Evolutionary conservation across 495 filamentous ascomycete genomes (phyloP).

Genomic region (Aspergillus biplanus): DNA sequence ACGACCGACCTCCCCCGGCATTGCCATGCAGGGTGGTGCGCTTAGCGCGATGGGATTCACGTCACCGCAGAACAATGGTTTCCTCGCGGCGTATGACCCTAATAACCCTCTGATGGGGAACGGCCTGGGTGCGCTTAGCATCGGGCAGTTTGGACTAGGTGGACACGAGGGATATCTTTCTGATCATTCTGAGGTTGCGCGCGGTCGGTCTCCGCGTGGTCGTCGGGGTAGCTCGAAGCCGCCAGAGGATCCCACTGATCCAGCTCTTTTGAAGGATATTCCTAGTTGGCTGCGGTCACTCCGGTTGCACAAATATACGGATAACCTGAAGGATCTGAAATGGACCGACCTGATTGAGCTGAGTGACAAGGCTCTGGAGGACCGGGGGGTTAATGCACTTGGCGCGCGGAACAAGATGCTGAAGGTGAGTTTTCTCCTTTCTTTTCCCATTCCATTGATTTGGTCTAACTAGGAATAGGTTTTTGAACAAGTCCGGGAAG

Average conservation of each 20-base stretch:
- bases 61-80: conserved; percentile 94
- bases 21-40: conserved; percentile 73
- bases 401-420: conserved; percentile 97
- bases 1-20: conserved; percentile 88
- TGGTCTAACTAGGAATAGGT: conserved; percentile 55
- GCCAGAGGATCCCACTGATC: conserved; percentile 95
- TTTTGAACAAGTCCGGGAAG: conserved; percentile 92
- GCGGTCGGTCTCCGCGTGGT: conserved; percentile 90
- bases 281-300: conserved; percentile 94
- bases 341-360: conserved; percentile 94
- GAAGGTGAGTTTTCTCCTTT: conserved; percentile 63
- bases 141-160: conserved; percentile 74
- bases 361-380: conserved; percentile 91
- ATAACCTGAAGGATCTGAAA: conserved; percentile 94
- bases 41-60: conserved; percentile 75
- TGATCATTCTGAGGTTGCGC: conserved; percentile 86
- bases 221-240: conserved; percentile 95
- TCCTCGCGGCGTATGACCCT: conserved; percentile 85
- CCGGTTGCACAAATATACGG: conserved; percentile 97
- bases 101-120: conserved; percentile 73
- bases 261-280: conserved; percentile 88
- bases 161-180: conserved; percentile 88
- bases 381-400: conserved; percentile 91
- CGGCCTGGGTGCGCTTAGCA: conserved; percentile 68
- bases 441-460: not conserved